These are phyloP conservation scores for Aspergillus ochraceoroseus DNA, from an alignment of 2,329 filamentous ascomycete species.

Conservation along the genomic window DNA sequence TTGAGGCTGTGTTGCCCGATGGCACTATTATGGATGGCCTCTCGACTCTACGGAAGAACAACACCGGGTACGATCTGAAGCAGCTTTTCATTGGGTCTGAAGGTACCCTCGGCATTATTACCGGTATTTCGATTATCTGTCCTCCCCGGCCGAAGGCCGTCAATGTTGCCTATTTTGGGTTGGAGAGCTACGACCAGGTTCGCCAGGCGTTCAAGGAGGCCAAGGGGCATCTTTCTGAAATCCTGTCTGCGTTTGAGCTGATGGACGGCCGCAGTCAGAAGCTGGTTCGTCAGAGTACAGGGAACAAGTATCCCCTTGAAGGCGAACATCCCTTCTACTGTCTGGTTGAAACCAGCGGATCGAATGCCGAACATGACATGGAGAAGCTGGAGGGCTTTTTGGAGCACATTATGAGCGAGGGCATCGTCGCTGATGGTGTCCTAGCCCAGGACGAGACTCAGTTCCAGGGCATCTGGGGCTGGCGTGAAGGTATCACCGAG, in stretches of 20 bases:
- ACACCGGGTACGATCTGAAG: constrained; percentile 96
- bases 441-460: constrained; percentile 93
- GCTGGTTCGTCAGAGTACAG: constrained; percentile 68
- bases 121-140: constrained; percentile 80
- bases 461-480: constrained; percentile 76
- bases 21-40: constrained; percentile 89
- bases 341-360: constrained; percentile 91
- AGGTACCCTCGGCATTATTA: constrained; percentile 92
- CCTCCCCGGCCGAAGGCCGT: constrained; percentile 81
- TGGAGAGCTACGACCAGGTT: constrained; percentile 85
- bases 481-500: constrained; percentile 90
- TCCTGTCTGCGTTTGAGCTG: constrained; percentile 93
- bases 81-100: constrained; percentile 95
- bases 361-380: constrained; percentile 86
- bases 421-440: constrained; percentile 82
- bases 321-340: constrained; percentile 90
- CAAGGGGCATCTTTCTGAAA: constrained; percentile 85
- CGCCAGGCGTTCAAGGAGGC: constrained; percentile 82
- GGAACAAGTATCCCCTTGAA: constrained; percentile 75
- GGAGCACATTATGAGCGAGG: constrained; percentile 83
- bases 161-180: constrained; percentile 90
- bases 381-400: constrained; percentile 88
- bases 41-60: constrained; percentile 88
- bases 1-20: constrained; percentile 90
- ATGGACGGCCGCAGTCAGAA: constrained; percentile 85